A percentile compares a stretch with the other conserved stretches of the same genome.
Conservation (phyloP, 2,329 filamentous ascomycete genomes). For the Aspergillus glaucus region DNA sequence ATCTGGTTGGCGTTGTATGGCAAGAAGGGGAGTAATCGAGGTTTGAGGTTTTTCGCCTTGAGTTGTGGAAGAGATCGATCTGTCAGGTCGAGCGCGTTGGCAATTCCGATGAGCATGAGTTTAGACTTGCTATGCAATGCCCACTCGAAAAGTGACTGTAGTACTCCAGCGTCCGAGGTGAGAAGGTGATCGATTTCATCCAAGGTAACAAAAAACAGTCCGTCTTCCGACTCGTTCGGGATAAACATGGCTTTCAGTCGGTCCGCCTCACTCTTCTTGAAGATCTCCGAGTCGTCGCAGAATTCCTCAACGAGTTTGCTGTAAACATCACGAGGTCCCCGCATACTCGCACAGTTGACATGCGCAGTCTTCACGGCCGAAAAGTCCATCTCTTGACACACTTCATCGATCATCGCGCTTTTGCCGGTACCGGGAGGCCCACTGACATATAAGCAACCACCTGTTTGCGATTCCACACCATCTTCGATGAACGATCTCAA, state of each 20-base stretch:
- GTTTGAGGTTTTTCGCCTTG: constrained; percentile 87
- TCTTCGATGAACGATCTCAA: constrained; percentile 63
- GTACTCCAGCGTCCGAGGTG: constrained; percentile 76
- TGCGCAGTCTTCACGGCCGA: constrained; percentile 61
- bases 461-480: constrained; percentile 53
- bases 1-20: constrained; percentile 87
- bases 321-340: constrained; percentile 79
- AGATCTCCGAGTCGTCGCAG: constrained; percentile 54
- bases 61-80: constrained; percentile 90
- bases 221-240: constrained; percentile 48
- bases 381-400: constrained; percentile 57
- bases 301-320: constrained; percentile 67
- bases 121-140: constrained; percentile 74
- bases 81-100: constrained; percentile 91
- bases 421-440: constrained; percentile 95
- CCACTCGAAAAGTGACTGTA: constrained; percentile 97
- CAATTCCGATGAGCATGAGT: constrained; percentile 82
- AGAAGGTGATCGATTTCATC: constrained; percentile 95
- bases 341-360: constrained; percentile 97
- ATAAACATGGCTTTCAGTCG: constrained; percentile 67
- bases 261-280: constrained; percentile 61
- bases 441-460: constrained; percentile 88
- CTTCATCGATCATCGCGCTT: constrained; percentile 82
- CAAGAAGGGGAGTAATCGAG: constrained; percentile 80
- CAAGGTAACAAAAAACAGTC: constrained; percentile 73